These are phyloP conservation scores for Scutellaria minor DNA, from an alignment of 257 asterid species.

Conservation along the genomic window DNA sequence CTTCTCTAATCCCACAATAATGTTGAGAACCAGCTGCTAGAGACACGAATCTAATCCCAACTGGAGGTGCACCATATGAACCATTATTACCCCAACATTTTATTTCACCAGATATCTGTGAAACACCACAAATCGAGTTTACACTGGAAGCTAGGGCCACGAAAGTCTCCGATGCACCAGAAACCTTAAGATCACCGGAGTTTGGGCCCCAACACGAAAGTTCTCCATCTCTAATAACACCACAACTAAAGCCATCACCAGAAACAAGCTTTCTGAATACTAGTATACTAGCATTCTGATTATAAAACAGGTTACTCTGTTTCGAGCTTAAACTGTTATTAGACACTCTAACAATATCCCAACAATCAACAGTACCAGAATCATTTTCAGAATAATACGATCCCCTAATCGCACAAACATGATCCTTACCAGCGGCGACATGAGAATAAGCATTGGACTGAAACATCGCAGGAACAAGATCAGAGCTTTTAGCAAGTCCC, in stretches of 20 bases:
- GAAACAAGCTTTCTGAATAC: slow-evolving; percentile 67
- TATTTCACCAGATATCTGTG: slow-evolving; percentile 56
- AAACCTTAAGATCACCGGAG: slow-evolving; percentile 49
- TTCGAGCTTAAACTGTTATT: slow-evolving; percentile 45
- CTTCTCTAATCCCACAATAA: slow-evolving; percentile 89
- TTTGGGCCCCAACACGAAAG: slow-evolving; percentile 82
- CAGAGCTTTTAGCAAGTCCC: slow-evolving; percentile 44
- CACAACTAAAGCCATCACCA: slow-evolving; percentile 88
- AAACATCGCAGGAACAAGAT: slow-evolving; percentile 67
- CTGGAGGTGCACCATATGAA: slow-evolving; percentile 49
- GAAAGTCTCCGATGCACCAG: slow-evolving; percentile 43
- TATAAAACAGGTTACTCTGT: slow-evolving; percentile 54
- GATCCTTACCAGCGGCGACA: slow-evolving; percentile 79
- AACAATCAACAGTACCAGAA: slow-evolving; percentile 75
- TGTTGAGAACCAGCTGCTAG: slow-evolving; percentile 73
- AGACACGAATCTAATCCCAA: slow-evolving; percentile 61
- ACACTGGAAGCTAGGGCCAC: slow-evolving; percentile 58
- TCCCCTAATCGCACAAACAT: slow-evolving; percentile 85
- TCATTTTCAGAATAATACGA: slow-evolving; percentile 61
- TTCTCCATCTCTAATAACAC: slow-evolving; percentile 61
- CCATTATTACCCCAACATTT: slow-evolving; percentile 75
- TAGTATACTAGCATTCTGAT: slow-evolving; percentile 45
- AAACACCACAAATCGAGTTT: slow-evolving; percentile 71
- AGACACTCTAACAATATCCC: slow-evolving; percentile 63
- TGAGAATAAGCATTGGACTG: slow-evolving; percentile 62